Evolutionary conservation across 1,139 yeast genomes (phyloP).

Genomic region (Kodamaea arcana): DNA sequence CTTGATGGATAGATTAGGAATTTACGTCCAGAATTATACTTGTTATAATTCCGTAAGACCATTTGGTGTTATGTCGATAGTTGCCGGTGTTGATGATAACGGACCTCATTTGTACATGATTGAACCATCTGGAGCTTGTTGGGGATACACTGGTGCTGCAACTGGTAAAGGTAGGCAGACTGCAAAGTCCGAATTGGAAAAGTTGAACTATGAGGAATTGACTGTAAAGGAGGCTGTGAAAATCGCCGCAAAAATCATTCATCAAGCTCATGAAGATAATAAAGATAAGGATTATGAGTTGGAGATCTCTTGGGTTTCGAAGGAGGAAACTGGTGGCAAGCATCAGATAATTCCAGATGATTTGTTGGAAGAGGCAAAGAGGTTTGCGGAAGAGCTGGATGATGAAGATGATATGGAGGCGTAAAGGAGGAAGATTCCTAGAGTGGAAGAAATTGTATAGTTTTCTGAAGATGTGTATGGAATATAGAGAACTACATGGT

Average conservation of each 20-base stretch:
- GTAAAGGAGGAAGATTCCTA: constrained; percentile 38
- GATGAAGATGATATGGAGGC: constrained; percentile 76
- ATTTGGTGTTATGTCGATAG: constrained; percentile 86
- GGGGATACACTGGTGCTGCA: constrained; percentile 98
- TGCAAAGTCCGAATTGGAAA: constrained; percentile 94
- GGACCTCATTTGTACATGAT: constrained; percentile 94
- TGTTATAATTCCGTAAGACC: constrained; percentile 97
- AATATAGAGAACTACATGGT: too few relatives aligned
- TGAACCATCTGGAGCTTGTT: constrained; percentile 93
- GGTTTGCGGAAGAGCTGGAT: constrained; percentile 75
- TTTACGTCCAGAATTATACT: constrained; percentile 93
- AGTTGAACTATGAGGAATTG: constrained; percentile 68
- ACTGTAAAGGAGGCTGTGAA: constrained; percentile 80
- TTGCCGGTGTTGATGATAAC: constrained; percentile 87
- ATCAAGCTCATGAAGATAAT: constrained; percentile 93
- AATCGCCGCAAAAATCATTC: constrained; percentile 89
- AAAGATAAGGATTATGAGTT: constrained; percentile 96
- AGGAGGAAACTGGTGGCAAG: constrained; percentile 70
- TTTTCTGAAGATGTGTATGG: too few relatives aligned
- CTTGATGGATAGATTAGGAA: constrained; percentile 82
- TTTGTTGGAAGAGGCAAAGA: constrained; percentile 74
- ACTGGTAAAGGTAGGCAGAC: constrained; percentile 97
- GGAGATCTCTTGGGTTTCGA: constrained; percentile 83
- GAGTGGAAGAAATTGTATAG: too few relatives aligned
- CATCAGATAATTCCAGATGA: constrained; percentile 80